Base-by-base conservation (phyloP, 1,139 yeast species). In the Yamadazyma sp. region DNA sequence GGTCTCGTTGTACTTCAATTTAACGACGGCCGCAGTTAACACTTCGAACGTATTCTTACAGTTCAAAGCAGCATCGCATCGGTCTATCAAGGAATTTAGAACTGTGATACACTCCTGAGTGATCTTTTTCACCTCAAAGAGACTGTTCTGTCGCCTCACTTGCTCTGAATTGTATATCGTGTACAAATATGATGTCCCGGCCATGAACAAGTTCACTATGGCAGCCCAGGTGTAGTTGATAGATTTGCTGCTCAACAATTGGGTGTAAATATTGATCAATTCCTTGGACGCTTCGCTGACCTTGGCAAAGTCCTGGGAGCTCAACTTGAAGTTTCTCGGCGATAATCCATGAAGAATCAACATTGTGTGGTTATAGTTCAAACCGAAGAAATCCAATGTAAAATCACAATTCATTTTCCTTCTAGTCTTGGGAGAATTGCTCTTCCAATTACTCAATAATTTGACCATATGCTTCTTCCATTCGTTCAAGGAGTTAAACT, bases 171-270 rank as follows among this genome's bases (percentile, higher is more conserved):
- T 85, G 55, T 85, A 87, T 11, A 87, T 69, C 1, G 91, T 76
- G 56, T 85, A 88, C 33, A 88, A 67, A 51, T 81, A 87, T 2
- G 95, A 84, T 16, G 92, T 84, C 1, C 95, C 95, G 0, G 96
- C 92, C 84, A 86, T 83, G 56, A 87, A 87, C 40, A 87, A 65
- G 58, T 87, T 88, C 58, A 88, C 95, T 2, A 88, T 92, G 0
- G 95, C 95, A 1, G 91, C 92, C 96, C 96, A 89, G 0, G 96
- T 87, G 61, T 86, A 89, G 58, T 88, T 88, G 45, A 88, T 74
- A 34, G 78, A 70, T 49, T 77, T 78, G 25, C 72, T 72, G 16
- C 66, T 61, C 48, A 77, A 77, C 32, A 88, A 64, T 37, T 74
- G 77, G 34, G 75, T 66, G 57, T 87, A 89, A 32, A 81, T 75